Percentiles rank a stretch among this genome's conserved stretches.
phyloP scores from a whole-genome alignment of 1,284 basidiomycete species.

The Spongiforma sp. region DNA sequence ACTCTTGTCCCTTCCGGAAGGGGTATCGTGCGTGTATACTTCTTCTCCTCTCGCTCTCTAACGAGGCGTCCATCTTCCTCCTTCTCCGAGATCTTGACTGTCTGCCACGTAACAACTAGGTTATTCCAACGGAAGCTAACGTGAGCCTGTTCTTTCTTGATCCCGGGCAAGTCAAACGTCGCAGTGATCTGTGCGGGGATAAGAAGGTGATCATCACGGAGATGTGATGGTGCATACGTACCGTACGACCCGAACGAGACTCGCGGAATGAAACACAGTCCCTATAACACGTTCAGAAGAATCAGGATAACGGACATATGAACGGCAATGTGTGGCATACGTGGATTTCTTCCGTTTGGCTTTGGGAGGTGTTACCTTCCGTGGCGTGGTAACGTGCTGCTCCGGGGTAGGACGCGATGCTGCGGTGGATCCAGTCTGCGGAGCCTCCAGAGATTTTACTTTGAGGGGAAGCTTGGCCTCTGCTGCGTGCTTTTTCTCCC shows the following conservation, averaged over 20 bases:
- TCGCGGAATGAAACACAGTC: slow-evolving; percentile 66
- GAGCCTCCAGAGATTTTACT: slow-evolving; percentile 64
- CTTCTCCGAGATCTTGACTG: slow-evolving; percentile 59
- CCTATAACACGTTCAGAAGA: slow-evolving; percentile 20
- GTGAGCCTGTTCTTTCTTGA: slow-evolving; percentile 73
- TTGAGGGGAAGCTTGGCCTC: slow-evolving; percentile 70
- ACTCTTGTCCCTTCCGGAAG: slow-evolving; percentile 55
- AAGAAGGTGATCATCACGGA: slow-evolving; percentile 23
- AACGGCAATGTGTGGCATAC: slow-evolving; percentile 43
- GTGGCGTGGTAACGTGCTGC: slow-evolving; percentile 26
- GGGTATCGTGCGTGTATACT: slow-evolving; percentile 51
- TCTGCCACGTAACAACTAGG: slow-evolving; percentile 72
- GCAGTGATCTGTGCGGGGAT: slow-evolving; percentile 43
- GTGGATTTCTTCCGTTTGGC: slow-evolving; percentile 61
- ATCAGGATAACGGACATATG: slow-evolving; percentile 17
- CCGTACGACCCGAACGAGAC: slow-evolving; percentile 66
- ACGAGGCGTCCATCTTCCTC: slow-evolving; percentile 63
- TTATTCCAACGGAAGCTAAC: slow-evolving; percentile 68
- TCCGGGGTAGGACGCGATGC: slow-evolving; percentile 31
- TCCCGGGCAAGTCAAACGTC: slow-evolving; percentile 66
- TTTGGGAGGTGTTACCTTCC: slow-evolving; percentile 38
- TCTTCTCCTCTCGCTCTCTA: slow-evolving; percentile 63
- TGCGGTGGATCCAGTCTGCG: slow-evolving; percentile 30
- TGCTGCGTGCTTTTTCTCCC: slow-evolving; percentile 62
- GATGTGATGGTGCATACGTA: slow-evolving; percentile 35